Evolutionary conservation across 805 yeast species (phyloP).

Genomic region (Candida namnaoensis): DNA sequence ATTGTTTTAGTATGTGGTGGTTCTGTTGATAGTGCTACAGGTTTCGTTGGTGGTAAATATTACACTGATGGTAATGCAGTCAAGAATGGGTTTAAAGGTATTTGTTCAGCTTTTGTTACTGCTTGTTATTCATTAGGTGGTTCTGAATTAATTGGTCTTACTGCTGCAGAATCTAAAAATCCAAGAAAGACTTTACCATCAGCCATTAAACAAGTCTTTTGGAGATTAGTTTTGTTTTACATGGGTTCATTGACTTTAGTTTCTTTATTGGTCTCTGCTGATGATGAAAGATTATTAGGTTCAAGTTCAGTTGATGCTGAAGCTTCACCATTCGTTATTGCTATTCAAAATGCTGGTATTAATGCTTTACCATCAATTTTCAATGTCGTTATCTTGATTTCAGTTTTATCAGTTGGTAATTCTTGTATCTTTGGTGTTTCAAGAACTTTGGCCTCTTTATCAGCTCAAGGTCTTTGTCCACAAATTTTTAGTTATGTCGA

Average conservation of each 20-base stretch:
- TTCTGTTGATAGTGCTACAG: slow-evolving; percentile 32
- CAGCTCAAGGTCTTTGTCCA: slow-evolving; percentile 59
- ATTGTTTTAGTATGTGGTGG: slow-evolving; percentile 45
- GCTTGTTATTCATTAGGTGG: slow-evolving; percentile 77
- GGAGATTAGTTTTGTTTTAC: slow-evolving; percentile 72
- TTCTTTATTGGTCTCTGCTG: slow-evolving; percentile 69
- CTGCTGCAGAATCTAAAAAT: slow-evolving; percentile 69
- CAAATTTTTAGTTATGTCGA: slow-evolving; percentile 51
- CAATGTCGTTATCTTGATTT: slow-evolving; percentile 59
- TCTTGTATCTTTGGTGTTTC: slow-evolving; percentile 65
- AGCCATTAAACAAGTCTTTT: slow-evolving; percentile 76
- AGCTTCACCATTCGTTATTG: slow-evolving; percentile 76
- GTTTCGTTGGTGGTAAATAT: slow-evolving; percentile 39
- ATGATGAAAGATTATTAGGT: slow-evolving; percentile 36
- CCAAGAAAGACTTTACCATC: slow-evolving; percentile 62
- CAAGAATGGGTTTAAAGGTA: slow-evolving; percentile 53
- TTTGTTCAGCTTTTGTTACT: slow-evolving; percentile 63
- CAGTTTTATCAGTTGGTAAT: slow-evolving; percentile 66
- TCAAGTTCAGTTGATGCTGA: slow-evolving; percentile 46
- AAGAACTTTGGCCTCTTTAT: slow-evolving; percentile 54
- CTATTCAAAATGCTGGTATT: slow-evolving; percentile 56
- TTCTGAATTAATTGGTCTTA: slow-evolving; percentile 64
- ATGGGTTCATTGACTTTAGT: slow-evolving; percentile 45
- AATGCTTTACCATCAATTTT: slow-evolving; percentile 55
- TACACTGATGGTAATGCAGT: slow-evolving; percentile 49